Conservation (phyloP, 495 filamentous ascomycete species). For the Trichoderma parareesei region DNA sequence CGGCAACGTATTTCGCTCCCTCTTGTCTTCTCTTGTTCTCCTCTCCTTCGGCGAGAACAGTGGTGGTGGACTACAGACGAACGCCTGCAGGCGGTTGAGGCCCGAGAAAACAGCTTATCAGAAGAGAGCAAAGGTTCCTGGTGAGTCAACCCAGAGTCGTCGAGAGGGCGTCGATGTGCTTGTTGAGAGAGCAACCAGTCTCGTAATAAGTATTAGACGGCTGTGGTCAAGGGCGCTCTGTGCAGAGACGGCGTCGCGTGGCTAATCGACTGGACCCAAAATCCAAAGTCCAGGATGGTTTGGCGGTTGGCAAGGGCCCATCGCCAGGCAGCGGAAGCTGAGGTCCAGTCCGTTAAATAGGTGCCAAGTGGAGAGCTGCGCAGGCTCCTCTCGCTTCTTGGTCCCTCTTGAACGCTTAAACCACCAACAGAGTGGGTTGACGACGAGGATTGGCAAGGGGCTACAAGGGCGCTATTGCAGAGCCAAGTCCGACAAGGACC, state of each 20-base stretch:
- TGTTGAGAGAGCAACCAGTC: background rate
- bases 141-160: conserved; percentile 1
- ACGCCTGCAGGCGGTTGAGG: background rate
- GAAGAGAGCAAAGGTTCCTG: background rate
- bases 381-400: conserved; percentile 3
- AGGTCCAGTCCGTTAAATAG: conserved; percentile 1
- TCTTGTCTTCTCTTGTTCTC: background rate
- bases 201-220: background rate
- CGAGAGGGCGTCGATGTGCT: background rate
- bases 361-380: background rate
- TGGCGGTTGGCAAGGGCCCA: conserved; percentile 7
- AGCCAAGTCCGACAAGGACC: background rate
- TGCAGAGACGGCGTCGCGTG: conserved; percentile 4
- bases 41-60: background rate
- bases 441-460: background rate
- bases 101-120: background rate
- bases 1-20: no score
- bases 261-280: conserved; percentile 4
- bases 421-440: background rate
- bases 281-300: background rate
- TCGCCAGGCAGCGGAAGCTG: background rate
- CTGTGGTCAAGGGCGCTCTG: background rate
- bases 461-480: conserved; percentile 1
- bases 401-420: conserved; percentile 2
- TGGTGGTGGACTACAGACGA: background rate